Conservation (phyloP, 2,329 filamentous ascomycete species). For the Trichoderma koningiopsis region DNA sequence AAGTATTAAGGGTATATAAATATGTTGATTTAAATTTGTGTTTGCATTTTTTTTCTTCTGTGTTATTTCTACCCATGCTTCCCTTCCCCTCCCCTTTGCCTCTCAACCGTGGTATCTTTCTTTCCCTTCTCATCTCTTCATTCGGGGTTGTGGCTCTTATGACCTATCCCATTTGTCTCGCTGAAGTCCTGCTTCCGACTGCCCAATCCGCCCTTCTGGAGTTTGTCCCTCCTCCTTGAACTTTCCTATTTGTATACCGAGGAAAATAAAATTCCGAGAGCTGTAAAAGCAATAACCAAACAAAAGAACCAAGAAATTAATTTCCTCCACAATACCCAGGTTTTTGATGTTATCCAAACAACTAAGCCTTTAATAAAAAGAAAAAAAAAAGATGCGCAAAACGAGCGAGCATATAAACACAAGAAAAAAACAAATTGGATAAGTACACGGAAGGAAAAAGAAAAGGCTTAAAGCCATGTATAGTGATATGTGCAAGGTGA, state of each 20-base stretch:
- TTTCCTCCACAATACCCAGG: conserved; percentile 8
- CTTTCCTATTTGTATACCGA: conserved; percentile 11
- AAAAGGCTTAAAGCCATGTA: conserved; percentile 3
- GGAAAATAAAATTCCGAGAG: conserved; percentile 9
- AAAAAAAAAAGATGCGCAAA: conserved; percentile 24
- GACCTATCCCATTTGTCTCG: neutral
- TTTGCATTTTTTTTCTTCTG: conserved; percentile 7
- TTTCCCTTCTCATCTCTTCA: conserved; percentile 19
- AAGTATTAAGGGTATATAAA: neutral
- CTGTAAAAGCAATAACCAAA: conserved; percentile 4
- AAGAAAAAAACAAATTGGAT: conserved; percentile 29
- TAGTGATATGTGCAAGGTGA: conserved; percentile 16
- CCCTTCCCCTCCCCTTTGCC: neutral
- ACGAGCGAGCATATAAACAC: conserved; percentile 24
- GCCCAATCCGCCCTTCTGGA: neutral
- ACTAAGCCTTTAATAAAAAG: conserved; percentile 12
- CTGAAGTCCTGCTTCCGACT: conserved; percentile 25
- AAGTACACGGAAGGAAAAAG: conserved; percentile 27
- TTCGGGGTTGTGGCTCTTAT: neutral
- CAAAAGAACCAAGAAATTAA: conserved; percentile 12
- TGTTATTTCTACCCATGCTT: neutral
- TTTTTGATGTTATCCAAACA: conserved; percentile 22
- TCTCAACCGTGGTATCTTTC: conserved; percentile 20
- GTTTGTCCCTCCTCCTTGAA: neutral
- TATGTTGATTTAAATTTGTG: conserved; percentile 5